These are phyloP conservation scores for Chaetomium cochliodes DNA, from an alignment of 495 filamentous ascomycete species.

Conservation along the genomic window DNA sequence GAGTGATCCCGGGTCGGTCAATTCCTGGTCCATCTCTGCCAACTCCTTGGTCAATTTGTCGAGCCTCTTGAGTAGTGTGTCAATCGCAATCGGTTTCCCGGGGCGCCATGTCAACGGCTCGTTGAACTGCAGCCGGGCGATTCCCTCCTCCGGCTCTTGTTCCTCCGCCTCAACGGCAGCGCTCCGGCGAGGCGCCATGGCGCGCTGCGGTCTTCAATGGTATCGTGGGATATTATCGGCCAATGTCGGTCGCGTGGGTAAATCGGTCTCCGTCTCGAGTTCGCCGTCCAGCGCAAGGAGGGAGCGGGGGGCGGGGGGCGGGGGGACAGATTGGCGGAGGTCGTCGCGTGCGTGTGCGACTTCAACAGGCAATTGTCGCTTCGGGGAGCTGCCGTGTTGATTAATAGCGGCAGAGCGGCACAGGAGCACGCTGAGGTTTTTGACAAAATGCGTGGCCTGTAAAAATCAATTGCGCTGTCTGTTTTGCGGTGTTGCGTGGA, in stretches of 20 bases:
- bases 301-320: not conserved
- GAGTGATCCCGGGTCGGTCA: constrained; percentile 75
- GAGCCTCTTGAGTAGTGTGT: constrained; percentile 76
- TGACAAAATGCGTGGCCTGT: not conserved
- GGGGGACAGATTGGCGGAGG: not conserved
- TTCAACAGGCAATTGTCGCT: not conserved
- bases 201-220: constrained; percentile 20
- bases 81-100: constrained; percentile 82
- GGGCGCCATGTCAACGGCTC: constrained; percentile 89
- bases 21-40: constrained; percentile 82
- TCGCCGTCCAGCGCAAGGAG: not conserved
- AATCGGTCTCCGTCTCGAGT: constrained; percentile 8
- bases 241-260: not conserved
- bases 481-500: not conserved
- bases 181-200: constrained; percentile 42
- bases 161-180: constrained; percentile 34
- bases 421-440: not conserved
- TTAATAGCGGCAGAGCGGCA: not conserved
- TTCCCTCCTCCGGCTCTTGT: constrained; percentile 32
- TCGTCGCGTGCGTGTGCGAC: constrained; percentile 20
- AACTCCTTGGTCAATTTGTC: constrained; percentile 81
- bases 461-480: not conserved
- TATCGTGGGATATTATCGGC: not conserved
- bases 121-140: constrained; percentile 64
- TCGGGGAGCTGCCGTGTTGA: not conserved